Percentiles rank a stretch among this genome's conserved stretches.
phyloP scores from a whole-genome alignment of 2,329 filamentous ascomycete species.

The Talaromyces rugulosus region DNA sequence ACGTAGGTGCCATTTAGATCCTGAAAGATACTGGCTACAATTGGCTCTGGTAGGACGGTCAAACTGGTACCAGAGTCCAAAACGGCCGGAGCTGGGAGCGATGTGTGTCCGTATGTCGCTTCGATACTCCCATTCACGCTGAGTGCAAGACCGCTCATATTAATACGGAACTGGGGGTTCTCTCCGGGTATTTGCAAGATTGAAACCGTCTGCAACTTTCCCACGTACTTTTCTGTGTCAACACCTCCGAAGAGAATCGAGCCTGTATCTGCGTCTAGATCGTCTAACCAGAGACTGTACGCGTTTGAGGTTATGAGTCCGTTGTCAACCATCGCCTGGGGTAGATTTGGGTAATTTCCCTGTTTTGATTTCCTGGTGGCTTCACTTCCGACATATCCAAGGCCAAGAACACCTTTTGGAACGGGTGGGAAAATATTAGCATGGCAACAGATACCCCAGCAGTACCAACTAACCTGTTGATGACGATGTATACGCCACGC shows the following conservation, averaged over 20 bases:
- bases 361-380: slow-evolving; percentile 41
- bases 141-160: background rate
- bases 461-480: background rate
- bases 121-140: background rate
- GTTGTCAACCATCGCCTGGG: slow-evolving; percentile 58
- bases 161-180: background rate
- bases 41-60: background rate
- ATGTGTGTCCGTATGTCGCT: background rate
- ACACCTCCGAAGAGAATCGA: slow-evolving; percentile 72
- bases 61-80: background rate
- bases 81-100: background rate
- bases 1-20: background rate
- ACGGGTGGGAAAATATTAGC: background rate
- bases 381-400: slow-evolving; percentile 78
- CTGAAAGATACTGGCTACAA: background rate
- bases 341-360: slow-evolving; percentile 61
- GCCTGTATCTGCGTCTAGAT: slow-evolving; percentile 61
- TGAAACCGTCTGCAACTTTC: slow-evolving; percentile 62
- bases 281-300: slow-evolving; percentile 75
- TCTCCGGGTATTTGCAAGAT: slow-evolving; percentile 31
- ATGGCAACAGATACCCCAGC: background rate
- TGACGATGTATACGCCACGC: background rate
- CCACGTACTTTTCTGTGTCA: slow-evolving; percentile 61
- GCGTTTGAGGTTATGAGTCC: slow-evolving; percentile 62
- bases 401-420: slow-evolving; percentile 73